A percentile compares a stretch with the other conserved stretches of the same genome.
Conservation (phyloP, 108 stramenopile genomes). For the Fragilaria crotonensis region DNA sequence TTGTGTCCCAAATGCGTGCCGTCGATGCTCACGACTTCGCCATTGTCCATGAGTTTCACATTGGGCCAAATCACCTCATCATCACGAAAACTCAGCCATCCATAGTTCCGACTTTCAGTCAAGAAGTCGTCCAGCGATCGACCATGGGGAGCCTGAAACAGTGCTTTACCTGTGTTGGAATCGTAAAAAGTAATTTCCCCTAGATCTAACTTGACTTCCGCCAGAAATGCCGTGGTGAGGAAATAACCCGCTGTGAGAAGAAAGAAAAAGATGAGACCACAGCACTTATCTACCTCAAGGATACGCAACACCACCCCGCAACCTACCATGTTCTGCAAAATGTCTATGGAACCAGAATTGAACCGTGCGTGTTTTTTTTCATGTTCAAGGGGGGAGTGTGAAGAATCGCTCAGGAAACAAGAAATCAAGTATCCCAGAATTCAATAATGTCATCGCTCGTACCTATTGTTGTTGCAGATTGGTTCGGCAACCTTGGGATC, state of each 20-base stretch:
- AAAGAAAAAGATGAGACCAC: not conserved
- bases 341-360: no score
- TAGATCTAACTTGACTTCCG: conserved; percentile 30
- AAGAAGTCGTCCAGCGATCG: conserved; percentile 73
- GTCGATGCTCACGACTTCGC: conserved; percentile 43
- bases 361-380: no score
- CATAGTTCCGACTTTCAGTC: conserved; percentile 53
- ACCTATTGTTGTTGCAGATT: conserved; percentile 68
- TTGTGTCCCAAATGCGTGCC: conserved; percentile 61
- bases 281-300: conserved; percentile 12
- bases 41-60: conserved; percentile 32
- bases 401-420: no score
- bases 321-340: conserved; percentile 68
- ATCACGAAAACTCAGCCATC: conserved; percentile 70
- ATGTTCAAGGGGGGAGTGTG: no score
- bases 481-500: conserved; percentile 68
- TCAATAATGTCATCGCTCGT: no score
- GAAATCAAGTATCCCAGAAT: no score
- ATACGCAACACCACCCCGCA: no score
- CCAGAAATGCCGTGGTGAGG: conserved; percentile 16
- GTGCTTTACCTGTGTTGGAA: conserved; percentile 71
- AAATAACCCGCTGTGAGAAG: conserved; percentile 33
- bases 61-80: conserved; percentile 58
- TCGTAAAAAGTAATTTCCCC: conserved; percentile 70
- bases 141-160: conserved; percentile 71